These are phyloP conservation scores for Starmera amethionina DNA, from an alignment of 805 yeast genomes.

Conservation along the genomic window DNA sequence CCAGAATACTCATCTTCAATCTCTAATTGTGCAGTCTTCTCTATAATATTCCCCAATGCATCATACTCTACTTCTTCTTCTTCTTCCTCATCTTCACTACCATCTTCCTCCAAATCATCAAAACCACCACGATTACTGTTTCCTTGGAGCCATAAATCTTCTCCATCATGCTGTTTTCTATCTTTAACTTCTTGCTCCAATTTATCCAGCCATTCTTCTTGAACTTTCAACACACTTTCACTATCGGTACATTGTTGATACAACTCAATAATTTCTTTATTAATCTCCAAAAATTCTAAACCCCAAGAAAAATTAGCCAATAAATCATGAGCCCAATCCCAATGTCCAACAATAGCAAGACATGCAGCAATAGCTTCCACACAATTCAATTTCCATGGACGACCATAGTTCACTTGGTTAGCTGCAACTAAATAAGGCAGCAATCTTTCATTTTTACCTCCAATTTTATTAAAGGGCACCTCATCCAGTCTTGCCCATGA, in stretches of 20 bases:
- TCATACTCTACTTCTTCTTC: constrained; percentile 15
- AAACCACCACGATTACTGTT: constrained; percentile 49
- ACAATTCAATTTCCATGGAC: constrained; percentile 92
- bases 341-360: constrained; percentile 85
- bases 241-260: constrained; percentile 78
- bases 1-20: constrained; percentile 3
- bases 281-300: constrained; percentile 71
- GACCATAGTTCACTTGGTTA: constrained; percentile 93
- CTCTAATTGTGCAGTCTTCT: constrained; percentile 1
- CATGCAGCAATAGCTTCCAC: constrained; percentile 98
- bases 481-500: constrained; percentile 98
- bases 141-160: constrained; percentile 72
- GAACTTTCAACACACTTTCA: constrained; percentile 61
- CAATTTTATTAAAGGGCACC: constrained; percentile 87
- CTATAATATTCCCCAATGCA: constrained; percentile 9
- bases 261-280: constrained; percentile 63
- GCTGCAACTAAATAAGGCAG: constrained; percentile 93
- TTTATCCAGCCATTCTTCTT: constrained; percentile 61
- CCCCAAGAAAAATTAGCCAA: constrained; percentile 90
- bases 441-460: constrained; percentile 80
- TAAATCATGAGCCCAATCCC: constrained; percentile 78
- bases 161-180: constrained; percentile 42
- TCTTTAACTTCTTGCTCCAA: constrained; percentile 58
- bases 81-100: constrained; percentile 18
- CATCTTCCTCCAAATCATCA: constrained; percentile 14